Evolutionary conservation across 2,329 filamentous ascomycete species (phyloP).

Genomic region (Bisporella sp.): DNA sequence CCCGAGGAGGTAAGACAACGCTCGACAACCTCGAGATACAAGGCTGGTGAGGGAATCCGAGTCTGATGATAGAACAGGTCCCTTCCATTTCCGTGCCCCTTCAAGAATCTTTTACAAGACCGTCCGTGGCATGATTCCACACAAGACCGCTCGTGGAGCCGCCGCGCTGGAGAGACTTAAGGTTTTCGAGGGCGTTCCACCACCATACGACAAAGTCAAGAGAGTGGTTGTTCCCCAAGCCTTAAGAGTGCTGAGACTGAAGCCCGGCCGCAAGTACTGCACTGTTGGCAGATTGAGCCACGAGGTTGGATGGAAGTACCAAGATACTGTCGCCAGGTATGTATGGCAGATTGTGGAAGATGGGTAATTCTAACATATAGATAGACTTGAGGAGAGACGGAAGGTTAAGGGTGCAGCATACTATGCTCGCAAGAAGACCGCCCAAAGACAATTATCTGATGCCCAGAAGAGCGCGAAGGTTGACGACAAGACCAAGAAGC

Average conservation of each 20-base stretch:
- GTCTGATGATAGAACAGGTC: slow-evolving; percentile 52
- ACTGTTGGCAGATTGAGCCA: slow-evolving; percentile 95
- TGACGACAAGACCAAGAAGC: slow-evolving; percentile 78
- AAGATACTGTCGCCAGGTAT: slow-evolving; percentile 96
- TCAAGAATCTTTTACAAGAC: slow-evolving; percentile 99
- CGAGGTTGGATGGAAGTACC: slow-evolving; percentile 99
- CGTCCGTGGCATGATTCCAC: slow-evolving; percentile 99
- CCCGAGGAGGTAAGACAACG: slow-evolving; percentile 74
- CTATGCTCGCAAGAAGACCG: slow-evolving; percentile 99
- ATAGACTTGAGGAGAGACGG: slow-evolving; percentile 95
- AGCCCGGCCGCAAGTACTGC: slow-evolving; percentile 99
- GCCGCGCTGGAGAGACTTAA: slow-evolving; percentile 97
- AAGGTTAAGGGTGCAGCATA: slow-evolving; percentile 99
- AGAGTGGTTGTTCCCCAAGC: slow-evolving; percentile 98
- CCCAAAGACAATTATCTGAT: slow-evolving; percentile 81
- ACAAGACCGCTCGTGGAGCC: slow-evolving; percentile 98
- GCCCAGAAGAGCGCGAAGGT: slow-evolving; percentile 88
- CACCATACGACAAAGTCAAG: slow-evolving; percentile 99
- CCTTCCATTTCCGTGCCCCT: slow-evolving; percentile 99
- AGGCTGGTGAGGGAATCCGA: neutral
- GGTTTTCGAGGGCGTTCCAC: slow-evolving; percentile 98
- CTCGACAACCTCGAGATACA: slow-evolving; percentile 3
- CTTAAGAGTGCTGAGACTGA: slow-evolving; percentile 89
- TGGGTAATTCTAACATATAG: slow-evolving; percentile 15
- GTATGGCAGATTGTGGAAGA: slow-evolving; percentile 33